Evolutionary conservation across 495 filamentous ascomycete genomes (phyloP).

Genomic region (Collariella sp.): DNA sequence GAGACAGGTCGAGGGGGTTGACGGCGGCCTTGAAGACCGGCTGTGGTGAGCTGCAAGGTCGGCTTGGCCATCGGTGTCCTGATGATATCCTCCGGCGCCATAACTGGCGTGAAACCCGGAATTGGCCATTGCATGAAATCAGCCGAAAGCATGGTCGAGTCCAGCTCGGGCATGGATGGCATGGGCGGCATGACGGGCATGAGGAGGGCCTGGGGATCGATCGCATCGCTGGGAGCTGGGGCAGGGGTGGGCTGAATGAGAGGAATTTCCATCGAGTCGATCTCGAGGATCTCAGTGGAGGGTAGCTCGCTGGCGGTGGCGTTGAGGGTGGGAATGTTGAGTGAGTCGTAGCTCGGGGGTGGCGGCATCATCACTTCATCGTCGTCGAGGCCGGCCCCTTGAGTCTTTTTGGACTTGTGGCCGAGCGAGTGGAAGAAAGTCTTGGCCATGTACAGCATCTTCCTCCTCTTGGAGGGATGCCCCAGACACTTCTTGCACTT

Average conservation of each 20-base stretch:
- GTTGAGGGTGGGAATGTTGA: slow-evolving; percentile 13
- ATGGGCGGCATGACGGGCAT: slow-evolving; percentile 10
- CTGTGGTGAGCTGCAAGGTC: slow-evolving; percentile 24
- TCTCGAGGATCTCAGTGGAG: slow-evolving; percentile 36
- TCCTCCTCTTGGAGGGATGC: slow-evolving; percentile 39
- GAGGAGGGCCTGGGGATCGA: slow-evolving; percentile 27
- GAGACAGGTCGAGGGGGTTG: slow-evolving; percentile 16
- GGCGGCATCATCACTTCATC: slow-evolving; percentile 21
- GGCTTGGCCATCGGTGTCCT: slow-evolving; percentile 12
- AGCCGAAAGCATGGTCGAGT: slow-evolving; percentile 18
- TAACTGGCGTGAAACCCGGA: not conserved
- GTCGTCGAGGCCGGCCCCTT: slow-evolving; percentile 6
- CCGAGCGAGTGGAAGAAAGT: slow-evolving; percentile 42
- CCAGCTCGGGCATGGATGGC: slow-evolving; percentile 25
- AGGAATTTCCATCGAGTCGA: slow-evolving; percentile 35
- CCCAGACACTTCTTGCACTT: slow-evolving; percentile 39
- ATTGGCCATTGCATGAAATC: slow-evolving; percentile 21
- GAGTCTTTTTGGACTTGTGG: slow-evolving; percentile 31
- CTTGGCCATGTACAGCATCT: slow-evolving; percentile 41
- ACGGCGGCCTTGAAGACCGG: slow-evolving; percentile 20
- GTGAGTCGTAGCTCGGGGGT: slow-evolving; percentile 40
- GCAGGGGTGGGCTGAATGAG: slow-evolving; percentile 1
- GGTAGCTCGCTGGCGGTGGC: slow-evolving; percentile 29
- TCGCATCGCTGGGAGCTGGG: slow-evolving; percentile 11
- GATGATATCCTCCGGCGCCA: slow-evolving; percentile 6